These are phyloP conservation scores for Epichloe scottii DNA, from an alignment of 2,329 filamentous ascomycete genomes.

Conservation along the genomic window DNA sequence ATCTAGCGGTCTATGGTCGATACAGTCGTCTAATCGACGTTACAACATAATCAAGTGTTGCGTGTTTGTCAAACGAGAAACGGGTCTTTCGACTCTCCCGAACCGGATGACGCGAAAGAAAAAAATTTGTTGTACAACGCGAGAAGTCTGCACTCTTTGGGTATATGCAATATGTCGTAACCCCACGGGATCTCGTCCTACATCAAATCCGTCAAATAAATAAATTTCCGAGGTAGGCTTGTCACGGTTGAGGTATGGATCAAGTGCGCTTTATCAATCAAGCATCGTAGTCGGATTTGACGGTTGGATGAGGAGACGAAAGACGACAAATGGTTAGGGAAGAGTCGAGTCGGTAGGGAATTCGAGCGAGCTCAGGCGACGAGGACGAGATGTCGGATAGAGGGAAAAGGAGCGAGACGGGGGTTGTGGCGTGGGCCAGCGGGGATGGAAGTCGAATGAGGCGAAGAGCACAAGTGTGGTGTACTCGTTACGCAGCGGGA, in stretches of 20 bases:
- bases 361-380: background rate
- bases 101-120: background rate
- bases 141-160: background rate
- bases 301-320: background rate
- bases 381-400: background rate
- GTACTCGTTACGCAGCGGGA: background rate
- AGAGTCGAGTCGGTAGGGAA: background rate
- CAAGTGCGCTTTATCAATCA: background rate
- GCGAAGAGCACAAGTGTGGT: background rate
- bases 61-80: background rate
- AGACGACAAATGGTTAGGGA: background rate
- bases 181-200: background rate
- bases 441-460: background rate
- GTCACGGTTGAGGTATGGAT: background rate
- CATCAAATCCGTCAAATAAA: background rate
- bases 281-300: background rate
- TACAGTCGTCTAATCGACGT: conserved; percentile 2
- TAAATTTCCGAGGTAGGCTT: background rate
- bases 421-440: background rate
- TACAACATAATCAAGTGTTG: conserved; percentile 8
- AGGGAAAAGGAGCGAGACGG: background rate
- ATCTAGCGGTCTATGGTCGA: background rate
- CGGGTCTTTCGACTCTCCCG: background rate
- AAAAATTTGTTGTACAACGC: background rate
- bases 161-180: background rate